These are phyloP conservation scores for Clarireedia homoeocarpa DNA, from an alignment of 2,329 filamentous ascomycete genomes.

Conservation along the genomic window DNA sequence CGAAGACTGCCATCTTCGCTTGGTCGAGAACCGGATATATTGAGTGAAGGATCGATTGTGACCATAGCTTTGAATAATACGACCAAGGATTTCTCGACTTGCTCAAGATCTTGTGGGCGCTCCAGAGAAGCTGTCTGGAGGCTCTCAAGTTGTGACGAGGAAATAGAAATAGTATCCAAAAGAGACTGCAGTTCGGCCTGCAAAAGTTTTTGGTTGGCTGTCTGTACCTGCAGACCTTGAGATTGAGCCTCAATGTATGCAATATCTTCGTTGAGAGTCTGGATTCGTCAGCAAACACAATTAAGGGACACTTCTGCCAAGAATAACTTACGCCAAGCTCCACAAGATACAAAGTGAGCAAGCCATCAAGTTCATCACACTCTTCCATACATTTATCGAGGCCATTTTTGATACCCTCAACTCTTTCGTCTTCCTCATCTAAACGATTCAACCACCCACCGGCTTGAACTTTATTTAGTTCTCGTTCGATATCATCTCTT, in stretches of 20 bases:
- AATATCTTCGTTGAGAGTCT: constrained; percentile 93
- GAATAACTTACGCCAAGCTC: constrained; percentile 71
- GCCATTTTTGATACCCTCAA: constrained; percentile 76
- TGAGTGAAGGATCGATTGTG: constrained; percentile 81
- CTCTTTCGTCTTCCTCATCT: constrained; percentile 81
- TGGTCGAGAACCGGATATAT: constrained; percentile 35
- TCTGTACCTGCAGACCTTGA: constrained; percentile 93
- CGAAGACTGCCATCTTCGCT: constrained; percentile 30
- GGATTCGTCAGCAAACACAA: constrained; percentile 20
- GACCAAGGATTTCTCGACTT: constrained; percentile 70
- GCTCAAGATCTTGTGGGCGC: constrained; percentile 59
- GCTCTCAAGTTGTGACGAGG: constrained; percentile 63
- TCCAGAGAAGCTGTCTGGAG: constrained; percentile 68
- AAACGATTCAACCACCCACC: constrained; percentile 84
- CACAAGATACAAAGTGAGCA: constrained; percentile 89
- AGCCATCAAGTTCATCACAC: constrained; percentile 91
- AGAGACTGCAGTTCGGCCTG: constrained; percentile 79
- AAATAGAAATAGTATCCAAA: constrained; percentile 87
- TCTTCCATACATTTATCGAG: constrained; percentile 88
- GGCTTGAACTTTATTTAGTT: constrained; percentile 84
- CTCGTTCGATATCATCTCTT: constrained; percentile 75
- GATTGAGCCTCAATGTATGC: constrained; percentile 96
- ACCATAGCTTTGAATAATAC: constrained; percentile 86
- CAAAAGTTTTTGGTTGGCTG: constrained; percentile 90
- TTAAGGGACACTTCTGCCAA: constrained; percentile 38